These are phyloP conservation scores for Excoecaria cochinchinensis DNA, from an alignment of 345 rosid genomes.

Conservation along the genomic window DNA sequence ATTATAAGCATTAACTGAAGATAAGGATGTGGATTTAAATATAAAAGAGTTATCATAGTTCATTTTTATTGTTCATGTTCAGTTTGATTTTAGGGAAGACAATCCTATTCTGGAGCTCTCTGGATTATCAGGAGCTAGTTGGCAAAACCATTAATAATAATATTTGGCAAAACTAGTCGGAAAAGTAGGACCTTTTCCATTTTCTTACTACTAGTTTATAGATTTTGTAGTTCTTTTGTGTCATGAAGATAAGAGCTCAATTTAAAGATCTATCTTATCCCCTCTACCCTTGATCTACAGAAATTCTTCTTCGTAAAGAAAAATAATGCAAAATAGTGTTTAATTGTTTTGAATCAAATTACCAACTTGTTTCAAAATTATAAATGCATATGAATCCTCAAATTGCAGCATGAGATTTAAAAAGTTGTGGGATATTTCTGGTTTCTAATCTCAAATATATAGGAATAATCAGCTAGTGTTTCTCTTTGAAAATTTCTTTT, in stretches of 20 bases:
- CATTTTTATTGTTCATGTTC: background rate
- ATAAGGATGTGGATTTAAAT: background rate
- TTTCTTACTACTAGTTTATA: background rate
- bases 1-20: background rate
- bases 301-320: background rate
- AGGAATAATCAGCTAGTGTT: background rate
- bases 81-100: background rate
- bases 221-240: background rate
- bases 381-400: background rate
- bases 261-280: background rate
- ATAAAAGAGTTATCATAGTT: background rate
- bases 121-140: background rate
- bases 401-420: background rate
- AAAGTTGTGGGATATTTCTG: background rate
- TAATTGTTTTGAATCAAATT: background rate
- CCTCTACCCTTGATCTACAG: background rate
- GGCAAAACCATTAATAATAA: background rate
- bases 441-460: background rate
- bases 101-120: background rate
- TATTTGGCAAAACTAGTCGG: background rate
- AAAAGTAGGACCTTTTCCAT: background rate
- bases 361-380: background rate
- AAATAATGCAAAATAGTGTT: background rate
- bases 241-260: background rate
- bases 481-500: background rate